Conservation (phyloP, 148 eudicot species). For the Chenopodium formosanum region DNA sequence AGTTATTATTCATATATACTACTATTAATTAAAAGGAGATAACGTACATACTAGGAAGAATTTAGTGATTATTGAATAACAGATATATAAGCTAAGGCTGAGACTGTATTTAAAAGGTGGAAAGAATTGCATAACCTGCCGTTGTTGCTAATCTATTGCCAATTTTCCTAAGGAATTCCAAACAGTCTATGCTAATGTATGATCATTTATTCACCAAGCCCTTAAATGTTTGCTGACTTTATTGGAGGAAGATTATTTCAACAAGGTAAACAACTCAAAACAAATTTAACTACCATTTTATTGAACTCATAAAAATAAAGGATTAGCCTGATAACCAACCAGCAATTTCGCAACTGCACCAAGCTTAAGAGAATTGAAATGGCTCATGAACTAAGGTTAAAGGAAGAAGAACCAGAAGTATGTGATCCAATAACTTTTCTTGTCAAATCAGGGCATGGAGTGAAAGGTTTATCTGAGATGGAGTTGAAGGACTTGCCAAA, state of each 20-base stretch:
- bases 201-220: neutral
- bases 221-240: neutral
- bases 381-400: slow-evolving; percentile 18
- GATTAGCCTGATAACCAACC: too few species aligned
- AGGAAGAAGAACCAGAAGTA: slow-evolving; percentile 13
- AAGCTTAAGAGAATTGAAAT: neutral
- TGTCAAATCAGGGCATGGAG: slow-evolving; percentile 40
- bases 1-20: too few species aligned
- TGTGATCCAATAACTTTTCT: slow-evolving; percentile 26
- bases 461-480: slow-evolving; percentile 48
- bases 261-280: neutral
- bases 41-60: too few species aligned
- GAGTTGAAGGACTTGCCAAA: slow-evolving; percentile 35
- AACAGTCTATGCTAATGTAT: neutral
- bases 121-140: too few species aligned
- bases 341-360: too few species aligned
- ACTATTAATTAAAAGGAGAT: too few species aligned
- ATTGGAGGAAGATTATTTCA: neutral
- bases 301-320: too few species aligned
- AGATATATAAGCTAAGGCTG: neutral
- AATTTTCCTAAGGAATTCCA: too few species aligned
- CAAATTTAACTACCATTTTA: too few species aligned
- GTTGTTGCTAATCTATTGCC: neutral
- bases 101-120: neutral
- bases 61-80: too few species aligned